Base-by-base conservation (phyloP, 352 stramenopile species). In the Phytopythium oedochilum region DNA sequence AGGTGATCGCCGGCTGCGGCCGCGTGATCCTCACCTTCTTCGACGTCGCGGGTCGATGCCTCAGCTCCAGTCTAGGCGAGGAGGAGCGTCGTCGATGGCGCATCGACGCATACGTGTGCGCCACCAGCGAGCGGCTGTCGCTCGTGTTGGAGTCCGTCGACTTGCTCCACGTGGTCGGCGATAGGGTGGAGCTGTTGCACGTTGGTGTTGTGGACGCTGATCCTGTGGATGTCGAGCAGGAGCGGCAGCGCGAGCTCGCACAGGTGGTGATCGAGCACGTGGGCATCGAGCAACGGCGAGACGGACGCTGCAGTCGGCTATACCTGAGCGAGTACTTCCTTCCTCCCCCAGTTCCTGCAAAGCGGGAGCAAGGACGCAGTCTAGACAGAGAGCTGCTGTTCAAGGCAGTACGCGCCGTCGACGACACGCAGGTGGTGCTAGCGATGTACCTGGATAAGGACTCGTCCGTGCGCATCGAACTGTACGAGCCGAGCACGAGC, bases 11-110 rank as follows among this genome's bases (percentile, higher is more conserved):
- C 1, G 62, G 57, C 2, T 69, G 58, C 20, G 73, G 79, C 29
- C 72, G 71, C 2, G 68, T 75, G 11, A 75, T 89, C 25, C 22
- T 92, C 8, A 88, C 76, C 2, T 74, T 89, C 14, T 92, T 88
- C 35, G 71, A 86, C 22, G 20, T 66, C 15, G 42, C 14, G 42
- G 42, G 22, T 23, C 6, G 12, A 28, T 23, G 7, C n/a, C 2
- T 12, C 39, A 1, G 39, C 10, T 29, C 2, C 12, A 47, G 5
- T 28, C 48, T 31, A 22, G 7, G 23, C 7, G 2, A n/a, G n/a
- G n/a, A n/a, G n/a, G n/a, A n/a, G n/a, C 17, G 17, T 17, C 22
- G 72, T 2, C 39, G 71, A 23, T 54, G 88, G 18, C 77, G 82
- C 3, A 61, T 86, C 0, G 82, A 92, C 54, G 71, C 75, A 2